A percentile compares a stretch with the other conserved stretches of the same genome.
Evolutionary conservation across 2,329 filamentous ascomycete genomes (phyloP).

Genomic region (Calonectria pseudoreteaudii): DNA sequence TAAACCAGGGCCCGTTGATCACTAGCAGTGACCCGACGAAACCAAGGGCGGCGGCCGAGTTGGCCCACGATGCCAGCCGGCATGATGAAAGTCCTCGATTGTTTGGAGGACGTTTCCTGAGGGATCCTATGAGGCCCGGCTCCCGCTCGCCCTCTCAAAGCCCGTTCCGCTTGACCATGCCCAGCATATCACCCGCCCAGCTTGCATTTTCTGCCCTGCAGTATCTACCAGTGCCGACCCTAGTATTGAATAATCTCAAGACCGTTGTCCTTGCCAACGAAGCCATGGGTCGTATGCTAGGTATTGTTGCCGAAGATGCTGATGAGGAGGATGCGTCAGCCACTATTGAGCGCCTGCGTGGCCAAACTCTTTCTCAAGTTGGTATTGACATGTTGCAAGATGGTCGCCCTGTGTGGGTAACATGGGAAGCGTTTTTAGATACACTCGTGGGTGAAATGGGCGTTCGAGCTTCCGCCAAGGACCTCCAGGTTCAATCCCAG

Average conservation of each 20-base stretch:
- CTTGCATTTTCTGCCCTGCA: constrained; percentile 77
- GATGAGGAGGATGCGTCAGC: constrained; percentile 55
- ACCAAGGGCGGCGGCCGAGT: constrained; percentile 34
- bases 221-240: constrained; percentile 78
- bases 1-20: constrained; percentile 30
- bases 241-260: constrained; percentile 77
- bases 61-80: constrained; percentile 28
- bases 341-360: constrained; percentile 70
- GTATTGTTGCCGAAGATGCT: constrained; percentile 60
- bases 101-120: constrained; percentile 50
- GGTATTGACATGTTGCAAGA: constrained; percentile 81
- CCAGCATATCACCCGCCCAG: constrained; percentile 62
- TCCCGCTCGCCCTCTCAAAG: constrained; percentile 52
- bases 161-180: constrained; percentile 57
- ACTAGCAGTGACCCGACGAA: constrained; percentile 23
- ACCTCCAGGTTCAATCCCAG: constrained; percentile 35
- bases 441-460: constrained; percentile 60
- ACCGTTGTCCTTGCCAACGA: constrained; percentile 81
- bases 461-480: constrained; percentile 39
- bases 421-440: constrained; percentile 70
- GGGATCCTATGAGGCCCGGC: constrained; percentile 43
- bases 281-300: constrained; percentile 77
- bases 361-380: constrained; percentile 75
- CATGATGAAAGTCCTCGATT: constrained; percentile 43
- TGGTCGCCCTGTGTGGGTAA: constrained; percentile 69